Base-by-base conservation (phyloP, 495 filamentous ascomycete genomes). In the Stereocaulon alpinum region DNA sequence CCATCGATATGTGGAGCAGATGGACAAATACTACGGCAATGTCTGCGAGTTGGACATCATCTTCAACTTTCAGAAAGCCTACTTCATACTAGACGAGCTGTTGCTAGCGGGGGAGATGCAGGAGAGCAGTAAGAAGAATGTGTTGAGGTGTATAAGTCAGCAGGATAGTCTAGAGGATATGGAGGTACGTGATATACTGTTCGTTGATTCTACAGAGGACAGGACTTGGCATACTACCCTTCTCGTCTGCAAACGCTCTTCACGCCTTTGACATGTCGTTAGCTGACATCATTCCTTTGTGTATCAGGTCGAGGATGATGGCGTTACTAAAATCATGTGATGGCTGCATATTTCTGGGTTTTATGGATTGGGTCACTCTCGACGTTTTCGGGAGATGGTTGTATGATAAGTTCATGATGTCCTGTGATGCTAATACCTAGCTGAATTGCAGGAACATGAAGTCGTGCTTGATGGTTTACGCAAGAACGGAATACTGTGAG, bases 1-100 rank as follows among this genome's bases (percentile, higher is more conserved):
- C 51, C 93, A 99, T 74, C 89, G 93, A 65, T 97, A 96, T 71
- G 93, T 97, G 52, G 93, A 99, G 72, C 93, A 97, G 76, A 99
- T 97, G 93, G 93, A 99, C 80, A 99, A 97, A 71, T 99, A 97
- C 79, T 99, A 99, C 70, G 93, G 93, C 71, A 99, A 99, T 74
- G 93, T 99, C 59, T 99, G 93, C 82, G 94, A 99, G 77, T 78
- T 98, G 64, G 93, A 98, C 68, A 93, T 98, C 69, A 96, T 97
- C 68, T 99, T 99, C 81, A 97, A 97, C 73, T 97, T 97, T 72
- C 93, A 96, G 70, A 97, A 97, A 76, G 93, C 94, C 56, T 99
- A 99, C 72, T 96, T 94, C 73, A 97, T 99, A 66, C 80, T 99
- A 24, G 93, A 99, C 68, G 93, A 99, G 77, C 80, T 99, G 51